Evolutionary conservation across 2,329 filamentous ascomycete genomes (phyloP), one percentile per base, ranked within the genome.

Genomic region (Penicillium sp.): DNA sequence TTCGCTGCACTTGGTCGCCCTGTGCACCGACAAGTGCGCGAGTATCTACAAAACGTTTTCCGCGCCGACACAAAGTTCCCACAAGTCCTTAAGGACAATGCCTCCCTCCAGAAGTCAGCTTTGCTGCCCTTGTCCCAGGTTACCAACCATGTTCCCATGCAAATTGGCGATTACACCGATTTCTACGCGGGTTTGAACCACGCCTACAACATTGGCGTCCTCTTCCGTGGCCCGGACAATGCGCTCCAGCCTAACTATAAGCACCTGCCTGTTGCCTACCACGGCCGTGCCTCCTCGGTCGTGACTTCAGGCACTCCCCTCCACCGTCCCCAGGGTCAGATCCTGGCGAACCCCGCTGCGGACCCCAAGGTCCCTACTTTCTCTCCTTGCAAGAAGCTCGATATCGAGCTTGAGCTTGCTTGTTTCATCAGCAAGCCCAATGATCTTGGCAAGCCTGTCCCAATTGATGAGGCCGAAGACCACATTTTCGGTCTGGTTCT

Each of bases 121-220:
- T 73, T 93, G 13, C 60, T 91, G 4, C 83, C 82, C 0, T 81
- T 86, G 48, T 77, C 79, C 5, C 77, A 85, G 21, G 83, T 87
- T 49, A 83, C 80, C 61, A 86, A 83, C 69, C 88, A 93, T 68
- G 69, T 93, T 8, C 90, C 90, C 2, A 86, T 94, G 84, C 80
- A 82, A 54, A 91, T 93, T 65, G 88, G 89, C 27, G 90, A 93
- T 72, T 94, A 93, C 73, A 91, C 90, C 1, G 90, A 94, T 74
- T 94, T 94, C 78, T 94, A 91, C 70, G 90, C 88, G 10, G 90
- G 90, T 15, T 78, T 88, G 62, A 88, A 93, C 70, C 90, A 94
- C 75, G 90, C 90, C 19, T 88, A 86, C 76, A 88, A 87, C 57
- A 82, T 88, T 17, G 89, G 89, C 4, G 80, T 82, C 12, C 81